Percentiles rank a stretch among this genome's conserved stretches.
These are phyloP conservation scores for Lavandula angustifolia DNA, from an alignment of 257 asterid genomes.

Conservation along the genomic window DNA sequence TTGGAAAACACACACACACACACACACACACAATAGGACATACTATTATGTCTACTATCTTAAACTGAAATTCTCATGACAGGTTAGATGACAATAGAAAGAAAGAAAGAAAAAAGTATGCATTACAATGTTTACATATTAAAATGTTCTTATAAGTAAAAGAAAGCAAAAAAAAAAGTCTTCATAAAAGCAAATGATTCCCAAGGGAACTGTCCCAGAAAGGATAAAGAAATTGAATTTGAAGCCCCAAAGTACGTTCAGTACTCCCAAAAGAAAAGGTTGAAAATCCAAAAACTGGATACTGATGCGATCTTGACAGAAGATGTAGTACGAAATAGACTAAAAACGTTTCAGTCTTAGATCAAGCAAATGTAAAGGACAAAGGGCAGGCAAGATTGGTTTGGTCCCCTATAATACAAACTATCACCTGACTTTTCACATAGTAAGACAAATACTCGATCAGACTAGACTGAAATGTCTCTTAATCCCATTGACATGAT, in stretches of 20 bases:
- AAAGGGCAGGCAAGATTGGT: neutral
- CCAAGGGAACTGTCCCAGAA: neutral
- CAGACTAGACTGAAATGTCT: neutral
- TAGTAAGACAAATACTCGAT: conserved; percentile 1
- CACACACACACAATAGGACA: neutral
- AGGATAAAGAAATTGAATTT: neutral
- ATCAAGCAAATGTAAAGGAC: neutral
- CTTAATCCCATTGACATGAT: neutral
- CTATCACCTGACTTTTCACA: neutral
- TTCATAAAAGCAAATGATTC: neutral
- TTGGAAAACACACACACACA: too few species aligned
- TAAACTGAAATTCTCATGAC: neutral
- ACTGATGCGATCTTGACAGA: too few species aligned
- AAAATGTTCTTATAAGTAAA: neutral
- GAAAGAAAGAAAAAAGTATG: neutral
- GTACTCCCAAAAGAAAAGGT: conserved; percentile 6
- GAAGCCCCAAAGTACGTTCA: neutral
- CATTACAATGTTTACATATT: neutral
- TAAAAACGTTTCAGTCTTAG: neutral
- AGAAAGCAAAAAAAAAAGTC: neutral
- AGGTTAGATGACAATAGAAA: neutral
- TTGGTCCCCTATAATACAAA: conserved; percentile 13
- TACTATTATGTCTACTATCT: neutral
- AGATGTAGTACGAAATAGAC: neutral
- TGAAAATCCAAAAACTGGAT: neutral